Conservation (phyloP, 768 basidiomycete species). For the Trametes elegans region DNA sequence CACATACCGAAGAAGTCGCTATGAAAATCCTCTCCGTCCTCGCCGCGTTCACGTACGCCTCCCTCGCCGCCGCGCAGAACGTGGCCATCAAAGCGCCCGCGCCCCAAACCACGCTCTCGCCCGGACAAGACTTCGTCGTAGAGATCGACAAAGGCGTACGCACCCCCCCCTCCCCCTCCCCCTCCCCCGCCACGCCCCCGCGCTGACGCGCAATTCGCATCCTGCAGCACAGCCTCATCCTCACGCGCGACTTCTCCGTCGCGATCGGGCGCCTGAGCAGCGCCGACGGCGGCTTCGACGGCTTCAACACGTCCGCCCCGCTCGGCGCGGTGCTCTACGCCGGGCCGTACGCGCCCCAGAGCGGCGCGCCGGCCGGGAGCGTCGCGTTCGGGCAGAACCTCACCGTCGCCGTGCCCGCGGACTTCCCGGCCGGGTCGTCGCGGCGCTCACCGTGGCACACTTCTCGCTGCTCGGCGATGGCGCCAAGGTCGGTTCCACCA, state of each 20-base stretch:
- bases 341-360: background rate
- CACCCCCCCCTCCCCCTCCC: background rate
- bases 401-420: constrained; percentile 22
- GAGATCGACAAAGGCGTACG: constrained; percentile 26
- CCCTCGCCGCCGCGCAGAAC: constrained; percentile 30
- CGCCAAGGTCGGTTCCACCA: background rate
- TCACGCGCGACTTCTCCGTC: constrained; percentile 33
- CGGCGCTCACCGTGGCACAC: constrained; percentile 16
- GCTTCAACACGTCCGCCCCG: constrained; percentile 10
- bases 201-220: background rate
- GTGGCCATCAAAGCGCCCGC: constrained; percentile 31
- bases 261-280: constrained; percentile 32
- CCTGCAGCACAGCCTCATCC: constrained; percentile 27
- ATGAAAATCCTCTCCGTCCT: constrained; percentile 13
- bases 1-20: background rate
- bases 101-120: background rate
- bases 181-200: background rate
- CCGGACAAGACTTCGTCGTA: constrained; percentile 22
- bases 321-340: constrained; percentile 19
- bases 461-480: constrained; percentile 20
- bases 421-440: constrained; percentile 7
- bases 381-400: constrained; percentile 25
- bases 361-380: background rate
- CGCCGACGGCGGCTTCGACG: constrained; percentile 19
- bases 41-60: constrained; percentile 20